Conservation (phyloP, 331 rosid genomes). For the Acacia concinna region DNA sequence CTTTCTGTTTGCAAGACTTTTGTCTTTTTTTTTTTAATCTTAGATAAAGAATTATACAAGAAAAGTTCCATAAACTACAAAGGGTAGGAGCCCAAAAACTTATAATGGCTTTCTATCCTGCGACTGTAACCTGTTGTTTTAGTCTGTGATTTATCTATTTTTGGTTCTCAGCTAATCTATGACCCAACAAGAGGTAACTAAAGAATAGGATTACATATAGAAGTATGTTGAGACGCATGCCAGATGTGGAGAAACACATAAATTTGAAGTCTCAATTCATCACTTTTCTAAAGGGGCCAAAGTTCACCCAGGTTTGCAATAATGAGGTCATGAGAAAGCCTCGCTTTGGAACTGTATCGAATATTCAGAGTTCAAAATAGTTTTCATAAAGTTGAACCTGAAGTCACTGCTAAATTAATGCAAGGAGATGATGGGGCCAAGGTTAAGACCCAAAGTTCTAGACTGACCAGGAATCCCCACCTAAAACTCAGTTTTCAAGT, state of each 20-base stretch:
- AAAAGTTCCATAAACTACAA: neutral
- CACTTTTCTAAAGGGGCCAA: neutral
- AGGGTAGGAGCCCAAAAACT: neutral
- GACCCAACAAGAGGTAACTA: neutral
- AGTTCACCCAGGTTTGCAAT: neutral
- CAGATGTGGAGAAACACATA: neutral
- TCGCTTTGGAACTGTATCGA: neutral
- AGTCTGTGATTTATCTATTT: neutral
- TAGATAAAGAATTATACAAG: neutral
- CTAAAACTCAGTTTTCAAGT: neutral
- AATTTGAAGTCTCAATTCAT: conserved; percentile 10
- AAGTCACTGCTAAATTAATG: conserved; percentile 13
- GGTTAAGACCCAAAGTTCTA: neutral
- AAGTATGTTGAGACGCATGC: conserved; percentile 8
- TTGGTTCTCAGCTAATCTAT: conserved; percentile 13
- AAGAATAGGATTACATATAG: conserved; percentile 5
- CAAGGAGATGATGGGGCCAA: conserved; percentile 13
- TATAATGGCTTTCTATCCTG: neutral
- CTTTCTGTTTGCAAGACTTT: neutral
- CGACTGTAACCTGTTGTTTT: neutral
- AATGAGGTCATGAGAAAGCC: neutral
- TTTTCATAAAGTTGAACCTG: neutral
- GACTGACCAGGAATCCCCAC: neutral
- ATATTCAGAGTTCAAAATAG: conserved; percentile 11
- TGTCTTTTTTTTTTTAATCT: neutral